Evolutionary conservation across 225 moss, liverwort and hornwort genomes (phyloP).

Genomic region (Takakia lepidozioides): DNA sequence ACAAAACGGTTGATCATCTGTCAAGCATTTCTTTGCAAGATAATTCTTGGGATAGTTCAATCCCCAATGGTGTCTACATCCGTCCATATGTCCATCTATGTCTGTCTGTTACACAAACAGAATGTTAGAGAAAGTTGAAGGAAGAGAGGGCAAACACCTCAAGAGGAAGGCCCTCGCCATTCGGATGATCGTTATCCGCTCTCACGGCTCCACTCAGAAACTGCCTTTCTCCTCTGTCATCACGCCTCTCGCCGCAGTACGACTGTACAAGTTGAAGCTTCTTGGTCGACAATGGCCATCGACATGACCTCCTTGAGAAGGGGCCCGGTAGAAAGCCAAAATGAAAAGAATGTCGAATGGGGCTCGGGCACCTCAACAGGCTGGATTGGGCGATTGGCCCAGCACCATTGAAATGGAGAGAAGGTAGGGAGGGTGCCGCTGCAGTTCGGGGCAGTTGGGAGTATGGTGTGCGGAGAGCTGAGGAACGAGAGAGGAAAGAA

Average conservation of each 20-base stretch:
- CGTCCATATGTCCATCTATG: neutral
- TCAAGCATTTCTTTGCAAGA: too few relatives aligned
- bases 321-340: slow-evolving; percentile 8
- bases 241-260: slow-evolving; percentile 14
- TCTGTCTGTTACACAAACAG: neutral
- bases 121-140: neutral
- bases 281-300: slow-evolving; percentile 20
- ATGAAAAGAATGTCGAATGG: slow-evolving; percentile 11
- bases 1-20: neutral
- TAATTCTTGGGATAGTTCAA: neutral
- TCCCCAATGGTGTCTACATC: neutral
- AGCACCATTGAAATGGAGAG: too few relatives aligned
- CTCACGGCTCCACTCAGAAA: slow-evolving; percentile 7
- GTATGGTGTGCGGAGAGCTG: too few relatives aligned
- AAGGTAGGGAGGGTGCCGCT: too few relatives aligned
- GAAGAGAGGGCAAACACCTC: slow-evolving; percentile 17
- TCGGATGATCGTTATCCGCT: slow-evolving; percentile 13
- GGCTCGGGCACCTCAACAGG: slow-evolving; percentile 12
- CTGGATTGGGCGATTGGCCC: slow-evolving; percentile 5
- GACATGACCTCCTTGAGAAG: slow-evolving; percentile 6
- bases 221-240: slow-evolving; percentile 10
- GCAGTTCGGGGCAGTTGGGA: too few relatives aligned
- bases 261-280: slow-evolving; percentile 25
- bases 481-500: too few relatives aligned
- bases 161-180: slow-evolving; percentile 7